A percentile compares a stretch with the other conserved stretches of the same genome.
Evolutionary conservation across 768 basidiomycete genomes (phyloP).

Genomic region (Lyophyllum shimeji): DNA sequence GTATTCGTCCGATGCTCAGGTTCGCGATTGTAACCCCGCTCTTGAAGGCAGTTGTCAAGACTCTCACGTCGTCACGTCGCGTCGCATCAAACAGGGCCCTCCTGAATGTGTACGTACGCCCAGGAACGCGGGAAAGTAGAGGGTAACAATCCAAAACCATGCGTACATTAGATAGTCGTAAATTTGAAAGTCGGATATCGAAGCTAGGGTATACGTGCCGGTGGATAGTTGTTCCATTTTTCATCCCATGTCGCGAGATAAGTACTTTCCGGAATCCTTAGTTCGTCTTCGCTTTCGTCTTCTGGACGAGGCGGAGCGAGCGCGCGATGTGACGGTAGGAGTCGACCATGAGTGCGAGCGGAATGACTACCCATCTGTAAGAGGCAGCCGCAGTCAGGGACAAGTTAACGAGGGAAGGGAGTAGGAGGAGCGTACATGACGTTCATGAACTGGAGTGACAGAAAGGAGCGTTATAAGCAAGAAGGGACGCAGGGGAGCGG

Average conservation of each 20-base stretch:
- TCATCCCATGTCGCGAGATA: too few relatives aligned
- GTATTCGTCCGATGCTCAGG: too few relatives aligned
- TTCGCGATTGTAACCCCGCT: too few relatives aligned
- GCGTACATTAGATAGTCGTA: neutral
- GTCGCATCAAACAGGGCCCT: too few relatives aligned
- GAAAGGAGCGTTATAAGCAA: neutral
- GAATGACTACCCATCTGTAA: conserved; percentile 76
- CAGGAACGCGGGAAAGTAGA: too few relatives aligned
- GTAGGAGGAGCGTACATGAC: conserved; percentile 55
- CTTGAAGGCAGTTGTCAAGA: too few relatives aligned
- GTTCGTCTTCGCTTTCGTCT: conserved; percentile 34
- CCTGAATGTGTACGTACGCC: too few relatives aligned
- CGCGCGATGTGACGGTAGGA: conserved; percentile 71
- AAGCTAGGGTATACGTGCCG: neutral
- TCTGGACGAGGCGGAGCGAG: conserved; percentile 48
- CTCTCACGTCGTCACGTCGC: too few relatives aligned
- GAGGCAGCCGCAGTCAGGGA: conserved; percentile 1
- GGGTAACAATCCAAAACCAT: too few relatives aligned
- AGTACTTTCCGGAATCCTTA: neutral
- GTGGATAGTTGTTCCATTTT: too few relatives aligned
- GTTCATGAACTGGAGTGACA: conserved; percentile 68
- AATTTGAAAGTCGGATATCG: neutral
- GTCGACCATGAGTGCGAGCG: conserved; percentile 74
- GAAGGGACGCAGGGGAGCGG: neutral
- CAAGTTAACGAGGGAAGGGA: neutral